Base-by-base conservation (phyloP, 2,329 filamentous ascomycete species). In the Zymoseptoria tritici region DNA sequence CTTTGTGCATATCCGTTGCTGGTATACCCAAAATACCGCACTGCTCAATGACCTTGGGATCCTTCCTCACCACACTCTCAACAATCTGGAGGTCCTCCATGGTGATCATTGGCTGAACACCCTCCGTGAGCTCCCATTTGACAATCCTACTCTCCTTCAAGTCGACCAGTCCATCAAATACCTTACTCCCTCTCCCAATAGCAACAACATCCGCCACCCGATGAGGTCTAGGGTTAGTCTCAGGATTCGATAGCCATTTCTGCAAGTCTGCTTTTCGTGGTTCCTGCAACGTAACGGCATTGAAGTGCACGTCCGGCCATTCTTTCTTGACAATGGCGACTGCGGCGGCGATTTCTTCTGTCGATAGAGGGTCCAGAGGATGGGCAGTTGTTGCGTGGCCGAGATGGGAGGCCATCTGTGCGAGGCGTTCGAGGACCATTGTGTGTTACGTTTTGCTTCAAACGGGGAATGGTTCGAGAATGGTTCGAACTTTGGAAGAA, bases 41-140 rank as follows among this genome's bases (percentile, higher is more conserved):
- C 74, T 96, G 91, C 75, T 96, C 90, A 66, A 96, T 94, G 61
- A 96, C 91, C 68, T 88, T 89, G 13, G 89, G 84, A 71, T 96
- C 90, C 67, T 85, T 86, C 65, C 91, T 84, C 61, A 85, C 84
- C 52, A 92, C 77, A 59, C 83, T 80, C 75, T 97, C 92, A 1
- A 96, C 91, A 58, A 85, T 81, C 68, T 91, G 84, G 42, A 96
- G 80, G 73, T 96, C 92, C 71, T 96, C 91, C 84, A 95, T 91
- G 0, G 90, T 96, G 71, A 96, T 95, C 73, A 96, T 82, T 26
- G 91, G 92, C 74, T 96, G 91, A 13, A 91, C 85, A 22, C 87
- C 89, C 3, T 88, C 84, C 1, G 90, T 82, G 61, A 85, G 78
- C 71, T 89, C 84, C 91, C 91, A 97, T 64, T 83, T 81, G 8